Evolutionary conservation across 495 filamentous ascomycete species (phyloP).

Genomic region (Hypoxylon trugodes): DNA sequence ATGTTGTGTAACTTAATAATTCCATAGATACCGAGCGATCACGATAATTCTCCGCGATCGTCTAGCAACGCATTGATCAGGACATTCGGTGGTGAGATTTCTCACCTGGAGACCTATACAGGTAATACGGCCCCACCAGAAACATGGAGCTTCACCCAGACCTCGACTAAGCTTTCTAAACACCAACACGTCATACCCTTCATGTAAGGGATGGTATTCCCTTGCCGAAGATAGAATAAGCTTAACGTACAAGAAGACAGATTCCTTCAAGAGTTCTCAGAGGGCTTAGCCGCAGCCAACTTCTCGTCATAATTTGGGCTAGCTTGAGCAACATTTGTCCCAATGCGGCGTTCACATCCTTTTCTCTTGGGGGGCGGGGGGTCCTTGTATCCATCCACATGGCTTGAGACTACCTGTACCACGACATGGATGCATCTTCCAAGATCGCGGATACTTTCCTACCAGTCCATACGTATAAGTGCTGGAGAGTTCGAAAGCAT

Average conservation of each 20-base stretch:
- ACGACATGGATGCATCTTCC: too few species aligned
- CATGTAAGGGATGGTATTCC: too few species aligned
- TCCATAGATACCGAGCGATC: background rate
- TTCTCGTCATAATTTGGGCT: background rate
- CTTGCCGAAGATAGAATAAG: too few species aligned
- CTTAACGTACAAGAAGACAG: background rate
- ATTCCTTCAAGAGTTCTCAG: background rate
- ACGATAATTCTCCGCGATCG: background rate
- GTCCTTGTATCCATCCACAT: background rate
- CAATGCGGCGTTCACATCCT: constrained; percentile 1
- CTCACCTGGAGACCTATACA: too few species aligned
- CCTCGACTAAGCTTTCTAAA: too few species aligned
- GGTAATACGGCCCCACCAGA: too few species aligned
- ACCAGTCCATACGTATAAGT: too few species aligned
- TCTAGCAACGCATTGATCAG: background rate
- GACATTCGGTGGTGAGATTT: background rate
- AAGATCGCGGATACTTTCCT: too few species aligned
- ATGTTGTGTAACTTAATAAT: background rate
- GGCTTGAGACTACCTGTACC: too few species aligned
- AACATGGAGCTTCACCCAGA: too few species aligned
- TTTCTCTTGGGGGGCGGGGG: background rate
- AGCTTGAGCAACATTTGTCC: background rate
- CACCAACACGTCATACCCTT: too few species aligned
- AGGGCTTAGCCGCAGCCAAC: background rate
- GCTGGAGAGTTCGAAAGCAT: too few species aligned